phyloP scores from a whole-genome alignment of 2,329 filamentous ascomycete species.

The Calonectria naviculata region DNA sequence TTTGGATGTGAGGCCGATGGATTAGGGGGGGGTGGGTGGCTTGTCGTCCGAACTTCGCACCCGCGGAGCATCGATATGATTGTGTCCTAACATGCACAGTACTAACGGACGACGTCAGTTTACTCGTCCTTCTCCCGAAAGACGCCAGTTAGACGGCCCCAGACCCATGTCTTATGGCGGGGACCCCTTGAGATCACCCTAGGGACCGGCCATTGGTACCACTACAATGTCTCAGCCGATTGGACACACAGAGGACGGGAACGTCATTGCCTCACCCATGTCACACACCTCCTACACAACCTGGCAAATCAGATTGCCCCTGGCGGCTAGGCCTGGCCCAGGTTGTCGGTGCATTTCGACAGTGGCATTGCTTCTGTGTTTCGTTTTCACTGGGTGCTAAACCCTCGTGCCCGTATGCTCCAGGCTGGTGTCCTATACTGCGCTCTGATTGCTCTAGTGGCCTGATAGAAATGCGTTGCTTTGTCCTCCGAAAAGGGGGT shows the following conservation, averaged over 20 bases:
- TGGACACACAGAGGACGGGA: conserved; percentile 29
- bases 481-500: not conserved
- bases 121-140: conserved; percentile 9
- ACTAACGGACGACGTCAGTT: conserved; percentile 13
- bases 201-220: conserved; percentile 34
- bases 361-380: conserved; percentile 28
- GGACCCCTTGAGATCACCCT: conserved; percentile 38
- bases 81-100: not conserved
- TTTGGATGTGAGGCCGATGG: not conserved
- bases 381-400: conserved; percentile 11
- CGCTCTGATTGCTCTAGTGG: conserved; percentile 23
- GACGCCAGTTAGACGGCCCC: conserved; percentile 28
- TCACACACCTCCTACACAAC: conserved; percentile 19
- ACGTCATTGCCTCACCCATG: conserved; percentile 43
- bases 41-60: conserved; percentile 15
- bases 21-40: not conserved
- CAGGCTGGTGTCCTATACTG: not conserved
- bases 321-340: conserved; percentile 40
- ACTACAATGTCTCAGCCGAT: conserved; percentile 36
- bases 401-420: not conserved
- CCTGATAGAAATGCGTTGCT: not conserved
- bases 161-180: conserved; percentile 41
- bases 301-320: conserved; percentile 36
- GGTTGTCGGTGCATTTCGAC: conserved; percentile 38
- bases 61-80: conserved; percentile 2